phyloP scores from a whole-genome alignment of 2,329 filamentous ascomycete species.

The Colletotrichum falcatum region DNA sequence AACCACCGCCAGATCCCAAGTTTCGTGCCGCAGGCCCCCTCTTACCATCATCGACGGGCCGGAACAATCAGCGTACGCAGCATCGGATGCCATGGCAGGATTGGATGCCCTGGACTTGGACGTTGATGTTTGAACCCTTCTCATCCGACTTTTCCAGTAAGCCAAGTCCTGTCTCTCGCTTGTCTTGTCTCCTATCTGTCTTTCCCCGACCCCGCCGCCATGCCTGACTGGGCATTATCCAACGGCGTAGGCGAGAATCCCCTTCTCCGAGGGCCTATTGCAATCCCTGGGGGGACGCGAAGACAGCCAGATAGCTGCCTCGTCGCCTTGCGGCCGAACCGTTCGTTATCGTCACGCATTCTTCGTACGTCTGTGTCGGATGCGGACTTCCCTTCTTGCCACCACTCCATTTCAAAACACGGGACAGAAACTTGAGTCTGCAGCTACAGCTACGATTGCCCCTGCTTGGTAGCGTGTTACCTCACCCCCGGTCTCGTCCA shows the following conservation, averaged over 20 bases:
- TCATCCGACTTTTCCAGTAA: neutral
- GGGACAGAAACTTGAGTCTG: neutral
- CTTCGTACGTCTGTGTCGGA: neutral
- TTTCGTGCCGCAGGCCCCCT: neutral
- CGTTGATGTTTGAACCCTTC: neutral
- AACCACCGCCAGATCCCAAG: slow-evolving; percentile 1
- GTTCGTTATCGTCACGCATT: slow-evolving; percentile 9
- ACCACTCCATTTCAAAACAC: neutral
- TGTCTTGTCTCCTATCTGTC: neutral
- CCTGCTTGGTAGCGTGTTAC: slow-evolving; percentile 3
- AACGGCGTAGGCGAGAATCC: slow-evolving; percentile 4
- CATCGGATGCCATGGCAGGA: no score
- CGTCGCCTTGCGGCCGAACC: neutral
- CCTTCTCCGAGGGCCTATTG: slow-evolving; percentile 25
- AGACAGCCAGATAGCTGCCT: neutral
- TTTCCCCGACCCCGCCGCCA: slow-evolving; percentile 7
- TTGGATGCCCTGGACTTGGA: no score
- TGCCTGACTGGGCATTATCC: slow-evolving; percentile 27
- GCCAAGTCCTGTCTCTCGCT: neutral
- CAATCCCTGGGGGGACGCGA: slow-evolving; percentile 24
- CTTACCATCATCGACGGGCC: neutral
- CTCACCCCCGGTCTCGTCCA: neutral
- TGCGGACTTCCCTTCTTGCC: slow-evolving; percentile 16
- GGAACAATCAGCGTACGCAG: neutral
- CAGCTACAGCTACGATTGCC: slow-evolving; percentile 7